phyloP scores from a whole-genome alignment of 1,284 basidiomycete genomes.

The Naganishia sp. region DNA sequence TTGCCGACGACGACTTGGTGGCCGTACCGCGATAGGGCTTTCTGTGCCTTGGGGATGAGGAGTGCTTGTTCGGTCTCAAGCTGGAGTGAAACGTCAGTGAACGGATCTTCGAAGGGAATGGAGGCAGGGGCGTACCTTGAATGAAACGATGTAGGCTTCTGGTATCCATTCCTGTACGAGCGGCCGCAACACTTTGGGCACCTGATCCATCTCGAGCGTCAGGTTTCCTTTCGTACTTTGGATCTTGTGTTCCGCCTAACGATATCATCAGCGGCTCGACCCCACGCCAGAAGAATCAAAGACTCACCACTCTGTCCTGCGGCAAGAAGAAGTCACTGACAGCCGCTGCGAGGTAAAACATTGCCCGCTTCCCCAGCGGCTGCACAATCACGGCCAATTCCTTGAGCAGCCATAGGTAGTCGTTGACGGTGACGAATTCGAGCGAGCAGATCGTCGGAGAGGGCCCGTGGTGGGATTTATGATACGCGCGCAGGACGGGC shows the following conservation, averaged over 20 bases:
- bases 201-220: constrained; percentile 96
- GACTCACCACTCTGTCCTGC: constrained; percentile 75
- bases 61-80: constrained; percentile 86
- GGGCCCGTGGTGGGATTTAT: constrained; percentile 63
- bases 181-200: constrained; percentile 90
- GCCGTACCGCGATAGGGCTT: constrained; percentile 86
- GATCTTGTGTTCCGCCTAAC: constrained; percentile 93
- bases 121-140: constrained; percentile 68
- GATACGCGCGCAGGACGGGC: constrained; percentile 76
- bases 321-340: constrained; percentile 98
- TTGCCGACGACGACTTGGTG: constrained; percentile 98
- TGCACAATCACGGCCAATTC: constrained; percentile 66
- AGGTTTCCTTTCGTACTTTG: constrained; percentile 92
- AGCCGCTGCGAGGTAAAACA: constrained; percentile 97
- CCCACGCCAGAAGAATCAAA: neutral
- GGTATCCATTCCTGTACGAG: constrained; percentile 92
- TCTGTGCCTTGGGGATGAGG: constrained; percentile 85
- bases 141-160: constrained; percentile 89
- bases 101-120: neutral
- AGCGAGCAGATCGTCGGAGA: constrained; percentile 51
- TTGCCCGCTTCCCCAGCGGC: constrained; percentile 67
- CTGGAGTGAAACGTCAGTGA: constrained; percentile 54
- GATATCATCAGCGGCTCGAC: neutral
- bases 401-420: constrained; percentile 90
- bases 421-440: constrained; percentile 91